Percentiles rank a stretch among this genome's conserved stretches.
These are phyloP conservation scores for Yamadazyma triangularis DNA, from an alignment of 1,139 yeast species.

Conservation along the genomic window DNA sequence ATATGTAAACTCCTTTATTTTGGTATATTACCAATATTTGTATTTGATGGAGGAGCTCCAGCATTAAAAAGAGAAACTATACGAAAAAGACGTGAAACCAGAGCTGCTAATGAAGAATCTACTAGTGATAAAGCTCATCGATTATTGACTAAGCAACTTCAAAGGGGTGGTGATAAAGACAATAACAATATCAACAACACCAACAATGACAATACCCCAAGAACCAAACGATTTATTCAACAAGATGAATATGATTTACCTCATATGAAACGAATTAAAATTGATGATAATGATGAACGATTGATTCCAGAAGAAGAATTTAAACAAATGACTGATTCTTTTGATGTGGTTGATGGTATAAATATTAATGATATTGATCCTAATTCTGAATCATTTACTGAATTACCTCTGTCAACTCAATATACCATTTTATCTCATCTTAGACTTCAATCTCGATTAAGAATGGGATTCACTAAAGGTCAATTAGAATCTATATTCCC, in stretches of 20 bases:
- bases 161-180: conserved; percentile 28
- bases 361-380: conserved; percentile 70
- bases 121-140: conserved; percentile 76
- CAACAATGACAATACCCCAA: conserved; percentile 12
- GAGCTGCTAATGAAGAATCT: conserved; percentile 71
- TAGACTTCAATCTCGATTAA: conserved; percentile 75
- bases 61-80: conserved; percentile 75
- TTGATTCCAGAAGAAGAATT: conserved; percentile 72
- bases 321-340: conserved; percentile 53
- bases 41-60: conserved; percentile 98
- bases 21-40: conserved; percentile 91
- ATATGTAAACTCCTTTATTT: conserved; percentile 85
- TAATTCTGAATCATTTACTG: conserved; percentile 57
- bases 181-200: too few species aligned
- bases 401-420: conserved; percentile 75
- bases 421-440: conserved; percentile 84
- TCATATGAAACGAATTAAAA: conserved; percentile 39
- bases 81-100: conserved; percentile 58
- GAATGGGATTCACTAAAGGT: conserved; percentile 92
- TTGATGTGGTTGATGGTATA: conserved; percentile 68
- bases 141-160: conserved; percentile 75
- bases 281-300: conserved; percentile 56
- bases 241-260: conserved; percentile 89
- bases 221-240: conserved; percentile 21
- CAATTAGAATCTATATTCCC: conserved; percentile 81